A percentile compares a stretch with the other conserved stretches of the same genome.
phyloP scores from a whole-genome alignment of 2,329 filamentous ascomycete species.

The Coleophoma crateriformis region DNA sequence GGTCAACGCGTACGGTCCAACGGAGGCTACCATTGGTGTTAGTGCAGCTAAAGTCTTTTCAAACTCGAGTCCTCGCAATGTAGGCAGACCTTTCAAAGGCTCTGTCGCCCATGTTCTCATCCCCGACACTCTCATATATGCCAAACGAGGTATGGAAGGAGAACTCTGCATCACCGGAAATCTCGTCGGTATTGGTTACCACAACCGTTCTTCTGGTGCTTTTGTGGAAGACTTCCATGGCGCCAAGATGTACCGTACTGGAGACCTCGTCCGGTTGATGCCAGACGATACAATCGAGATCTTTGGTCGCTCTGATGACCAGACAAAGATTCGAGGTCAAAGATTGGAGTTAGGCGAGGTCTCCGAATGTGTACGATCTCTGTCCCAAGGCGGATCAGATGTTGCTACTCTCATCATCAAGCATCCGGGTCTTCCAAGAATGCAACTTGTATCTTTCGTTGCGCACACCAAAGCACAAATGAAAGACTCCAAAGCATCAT shows the following conservation, averaged over 20 bases:
- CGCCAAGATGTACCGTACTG: slow-evolving; percentile 32
- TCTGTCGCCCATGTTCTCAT: slow-evolving; percentile 29
- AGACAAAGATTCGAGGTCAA: slow-evolving; percentile 42
- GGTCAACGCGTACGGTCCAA: slow-evolving; percentile 65
- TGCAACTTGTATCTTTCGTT: slow-evolving; percentile 26
- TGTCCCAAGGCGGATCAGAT: slow-evolving; percentile 14
- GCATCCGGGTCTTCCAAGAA: slow-evolving; percentile 20
- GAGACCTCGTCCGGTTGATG: slow-evolving; percentile 50
- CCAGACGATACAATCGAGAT: slow-evolving; percentile 44
- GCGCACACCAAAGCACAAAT: slow-evolving; percentile 2
- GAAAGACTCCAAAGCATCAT: background rate
- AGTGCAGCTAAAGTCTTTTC: slow-evolving; percentile 48
- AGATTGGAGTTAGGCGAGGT: slow-evolving; percentile 8
- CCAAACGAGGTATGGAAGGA: slow-evolving; percentile 22
- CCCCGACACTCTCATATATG: slow-evolving; percentile 18
- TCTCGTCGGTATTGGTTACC: slow-evolving; percentile 53
- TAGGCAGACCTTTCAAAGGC: slow-evolving; percentile 1
- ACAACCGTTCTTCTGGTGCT: slow-evolving; percentile 49
- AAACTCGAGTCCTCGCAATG: slow-evolving; percentile 1
- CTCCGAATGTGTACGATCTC: slow-evolving; percentile 23
- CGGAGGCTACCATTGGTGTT: slow-evolving; percentile 62
- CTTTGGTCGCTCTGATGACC: slow-evolving; percentile 55
- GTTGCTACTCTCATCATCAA: slow-evolving; percentile 25
- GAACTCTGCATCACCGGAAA: slow-evolving; percentile 36
- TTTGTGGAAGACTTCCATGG: slow-evolving; percentile 37